phyloP scores from a whole-genome alignment of 371 early-diverging fungal species.

The Mortierella sp. region DNA sequence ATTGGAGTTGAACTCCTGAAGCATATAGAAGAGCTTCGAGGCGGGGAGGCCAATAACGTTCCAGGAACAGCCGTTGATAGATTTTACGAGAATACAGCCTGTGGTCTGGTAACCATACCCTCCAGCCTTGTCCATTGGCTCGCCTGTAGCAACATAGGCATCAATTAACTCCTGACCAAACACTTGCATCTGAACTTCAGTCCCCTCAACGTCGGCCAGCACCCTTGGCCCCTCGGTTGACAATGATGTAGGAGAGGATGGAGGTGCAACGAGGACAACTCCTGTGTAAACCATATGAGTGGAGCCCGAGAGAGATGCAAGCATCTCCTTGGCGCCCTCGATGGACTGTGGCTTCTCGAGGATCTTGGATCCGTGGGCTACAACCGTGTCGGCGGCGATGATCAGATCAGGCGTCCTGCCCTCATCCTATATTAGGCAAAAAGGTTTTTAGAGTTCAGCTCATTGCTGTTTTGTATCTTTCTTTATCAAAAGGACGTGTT shows the following conservation, averaged over 20 bases:
- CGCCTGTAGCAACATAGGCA: slow-evolving; percentile 70
- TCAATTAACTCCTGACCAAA: slow-evolving; percentile 56
- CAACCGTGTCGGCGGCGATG: slow-evolving; percentile 82
- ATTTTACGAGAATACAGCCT: slow-evolving; percentile 72
- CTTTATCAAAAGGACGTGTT: too few relatives aligned
- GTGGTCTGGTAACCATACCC: slow-evolving; percentile 83
- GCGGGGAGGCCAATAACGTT: slow-evolving; percentile 60
- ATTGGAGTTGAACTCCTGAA: slow-evolving; percentile 8
- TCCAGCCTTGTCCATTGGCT: slow-evolving; percentile 82
- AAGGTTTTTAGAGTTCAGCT: background rate
- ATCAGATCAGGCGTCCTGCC: slow-evolving; percentile 54
- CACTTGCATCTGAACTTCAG: slow-evolving; percentile 43
- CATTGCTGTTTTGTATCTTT: background rate
- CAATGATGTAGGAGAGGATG: background rate
- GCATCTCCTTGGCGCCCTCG: slow-evolving; percentile 61
- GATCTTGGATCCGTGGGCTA: slow-evolving; percentile 59
- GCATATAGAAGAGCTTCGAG: slow-evolving; percentile 4
- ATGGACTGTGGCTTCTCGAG: slow-evolving; percentile 62
- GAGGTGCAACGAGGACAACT: slow-evolving; percentile 56
- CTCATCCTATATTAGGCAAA: background rate
- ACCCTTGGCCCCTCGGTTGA: slow-evolving; percentile 6
- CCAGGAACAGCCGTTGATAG: slow-evolving; percentile 75
- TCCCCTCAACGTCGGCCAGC: slow-evolving; percentile 48
- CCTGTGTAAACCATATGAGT: slow-evolving; percentile 68
- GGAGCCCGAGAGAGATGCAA: slow-evolving; percentile 57